Base-by-base conservation (phyloP, 768 basidiomycete species). In the Artomyces pyxidatus region DNA sequence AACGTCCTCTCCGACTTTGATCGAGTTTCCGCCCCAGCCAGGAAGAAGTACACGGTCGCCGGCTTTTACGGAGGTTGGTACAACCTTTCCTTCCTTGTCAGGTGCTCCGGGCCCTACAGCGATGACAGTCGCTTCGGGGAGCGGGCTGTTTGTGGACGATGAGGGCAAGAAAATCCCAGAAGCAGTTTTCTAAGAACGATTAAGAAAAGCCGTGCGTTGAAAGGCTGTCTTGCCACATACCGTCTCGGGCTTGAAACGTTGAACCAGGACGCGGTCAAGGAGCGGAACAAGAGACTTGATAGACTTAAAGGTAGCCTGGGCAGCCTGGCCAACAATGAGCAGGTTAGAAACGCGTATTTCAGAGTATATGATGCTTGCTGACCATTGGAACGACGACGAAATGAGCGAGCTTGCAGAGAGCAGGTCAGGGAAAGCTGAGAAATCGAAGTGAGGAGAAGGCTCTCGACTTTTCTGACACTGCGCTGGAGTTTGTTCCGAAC, bases 41-140 rank as follows among this genome's bases (percentile, higher is more conserved):
- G 96, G 95, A 4, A 99, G 72, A 45, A 99, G 74, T 14, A 98
- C 94, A 9, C 88, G 77, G 71, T 98, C 96, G 32, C 95, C 95
- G 16, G 86, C 76, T 70, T 85, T 81, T 41, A 98, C 94, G 16
- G 71, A 65, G 6, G 84, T 79, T 3, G 91, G 87, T 16, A 85
- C 68, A 8, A 95, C 45, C 10, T 73, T 64, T 28, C 95, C 95
- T 2, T 89, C 80, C 72, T 90, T 91, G 73, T 88, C 79, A 19
- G 82, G 85, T n/a, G 87, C 87, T 27, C 96, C 96, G 28, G 95
- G 95, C 48, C 95, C 95, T 42, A 89, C 85, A 23, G 96, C 89
- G 64, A 97, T 85, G 62, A 96, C 95, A 26, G 91, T 95, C 5
- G 92, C 95, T 70, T 98, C 95, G 2, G 95, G 93, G n/a, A 97